Evolutionary conservation across 768 basidiomycete genomes (phyloP).

Genomic region (Tricholoma furcatifolium): DNA sequence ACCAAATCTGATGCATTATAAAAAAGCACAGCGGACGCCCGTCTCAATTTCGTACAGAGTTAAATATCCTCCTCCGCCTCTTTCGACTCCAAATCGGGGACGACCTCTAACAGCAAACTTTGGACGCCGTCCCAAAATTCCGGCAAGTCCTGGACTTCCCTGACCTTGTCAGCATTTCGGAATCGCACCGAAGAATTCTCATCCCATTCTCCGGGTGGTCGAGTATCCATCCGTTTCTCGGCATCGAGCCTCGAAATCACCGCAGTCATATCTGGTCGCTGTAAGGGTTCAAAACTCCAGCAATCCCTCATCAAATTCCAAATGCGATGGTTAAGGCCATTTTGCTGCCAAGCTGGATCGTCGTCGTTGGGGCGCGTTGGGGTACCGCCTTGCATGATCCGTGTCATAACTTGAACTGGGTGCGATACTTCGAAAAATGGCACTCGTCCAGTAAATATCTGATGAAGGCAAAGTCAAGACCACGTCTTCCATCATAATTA

Average conservation of each 20-base stretch:
- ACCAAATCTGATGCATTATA: too few species aligned
- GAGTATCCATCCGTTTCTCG: not conserved
- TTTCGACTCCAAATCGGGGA: not conserved
- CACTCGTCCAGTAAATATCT: slow-evolving; percentile 5
- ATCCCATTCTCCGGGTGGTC: not conserved
- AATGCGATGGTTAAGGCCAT: not conserved
- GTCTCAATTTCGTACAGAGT: too few species aligned
- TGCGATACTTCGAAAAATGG: not conserved
- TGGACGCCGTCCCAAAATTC: not conserved
- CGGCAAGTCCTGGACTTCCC: not conserved
- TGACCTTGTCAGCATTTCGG: not conserved
- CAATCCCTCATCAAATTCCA: slow-evolving; percentile 3
- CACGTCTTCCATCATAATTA: not conserved
- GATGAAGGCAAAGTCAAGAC: slow-evolving; percentile 9
- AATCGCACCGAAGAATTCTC: not conserved
- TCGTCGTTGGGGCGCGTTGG: not conserved
- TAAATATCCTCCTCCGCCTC: not conserved
- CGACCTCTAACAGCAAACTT: not conserved
- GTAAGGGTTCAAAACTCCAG: not conserved
- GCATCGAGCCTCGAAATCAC: not conserved
- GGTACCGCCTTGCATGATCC: not conserved
- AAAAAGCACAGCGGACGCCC: too few species aligned
- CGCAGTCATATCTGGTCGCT: slow-evolving; percentile 4
- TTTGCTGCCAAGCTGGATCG: not conserved
- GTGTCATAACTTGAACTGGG: not conserved